A percentile compares a stretch with the other conserved stretches of the same genome.
Evolutionary conservation across 225 moss, liverwort and hornwort species (phyloP).

Genomic region (Thuidium tamariscinum): DNA sequence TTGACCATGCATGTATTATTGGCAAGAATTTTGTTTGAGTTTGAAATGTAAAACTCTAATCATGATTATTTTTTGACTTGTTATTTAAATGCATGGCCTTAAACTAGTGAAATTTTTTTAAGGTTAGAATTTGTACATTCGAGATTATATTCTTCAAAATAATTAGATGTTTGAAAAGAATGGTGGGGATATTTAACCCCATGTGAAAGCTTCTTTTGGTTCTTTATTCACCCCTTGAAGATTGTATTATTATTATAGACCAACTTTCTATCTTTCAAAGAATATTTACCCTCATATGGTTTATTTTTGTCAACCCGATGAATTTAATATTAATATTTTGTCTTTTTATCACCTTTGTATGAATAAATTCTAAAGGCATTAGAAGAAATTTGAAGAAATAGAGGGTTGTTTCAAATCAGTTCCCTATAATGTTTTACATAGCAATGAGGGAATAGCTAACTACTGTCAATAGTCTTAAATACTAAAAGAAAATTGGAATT

Average conservation of each 20-base stretch:
- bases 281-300: neutral
- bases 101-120: too few species aligned
- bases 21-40: too few species aligned
- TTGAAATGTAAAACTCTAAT: too few species aligned
- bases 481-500: too few species aligned
- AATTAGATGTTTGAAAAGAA: neutral
- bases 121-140: neutral
- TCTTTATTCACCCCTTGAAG: neutral
- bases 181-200: rapidly evolving
- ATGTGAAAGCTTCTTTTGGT: neutral
- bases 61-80: too few species aligned
- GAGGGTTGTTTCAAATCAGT: too few species aligned
- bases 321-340: neutral
- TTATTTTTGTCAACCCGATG: rapidly evolving
- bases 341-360: neutral
- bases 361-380: neutral
- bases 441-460: too few species aligned
- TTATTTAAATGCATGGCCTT: too few species aligned
- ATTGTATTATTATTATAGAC: neutral
- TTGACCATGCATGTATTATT: too few species aligned
- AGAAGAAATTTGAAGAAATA: too few species aligned
- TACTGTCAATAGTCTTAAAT: too few species aligned
- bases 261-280: neutral
- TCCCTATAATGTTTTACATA: too few species aligned
- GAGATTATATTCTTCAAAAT: neutral